Conservation (phyloP, 495 filamentous ascomycete genomes). For the Annulohypoxylon nitens region DNA sequence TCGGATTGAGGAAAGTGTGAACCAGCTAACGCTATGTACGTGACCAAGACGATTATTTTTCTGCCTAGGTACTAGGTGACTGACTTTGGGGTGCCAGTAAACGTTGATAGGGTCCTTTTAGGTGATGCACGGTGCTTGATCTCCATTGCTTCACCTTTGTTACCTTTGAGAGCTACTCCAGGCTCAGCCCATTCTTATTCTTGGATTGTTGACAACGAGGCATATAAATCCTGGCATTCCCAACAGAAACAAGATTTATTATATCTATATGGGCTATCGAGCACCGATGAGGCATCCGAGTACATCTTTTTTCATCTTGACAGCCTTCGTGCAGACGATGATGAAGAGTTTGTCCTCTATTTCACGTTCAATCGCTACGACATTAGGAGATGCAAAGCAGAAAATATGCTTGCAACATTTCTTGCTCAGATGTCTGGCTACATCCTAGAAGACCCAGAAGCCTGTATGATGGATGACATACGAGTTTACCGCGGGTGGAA, state of each 20-base stretch:
- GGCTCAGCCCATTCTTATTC: background rate
- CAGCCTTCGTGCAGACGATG: too few species aligned
- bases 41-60: too few species aligned
- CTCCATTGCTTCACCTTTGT: background rate
- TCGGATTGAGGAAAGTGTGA: too few species aligned
- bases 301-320: conserved; percentile 11
- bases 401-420: conserved; percentile 40
- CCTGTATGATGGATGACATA: too few species aligned
- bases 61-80: too few species aligned
- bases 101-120: background rate
- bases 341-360: conserved; percentile 38
- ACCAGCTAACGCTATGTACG: too few species aligned
- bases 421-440: conserved; percentile 34
- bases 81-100: background rate
- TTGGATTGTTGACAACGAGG: background rate
- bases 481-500: too few species aligned
- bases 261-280: conserved; percentile 3
- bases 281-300: background rate
- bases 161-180: background rate
- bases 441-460: too few species aligned
- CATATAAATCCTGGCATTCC: conserved; percentile 1
- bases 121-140: background rate
- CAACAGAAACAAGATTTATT: conserved; percentile 3
- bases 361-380: conserved; percentile 43
- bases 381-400: conserved; percentile 26